Evolutionary conservation across 495 filamentous ascomycete species (phyloP).

Genomic region (Lasiosphaeriaceae sp.): DNA sequence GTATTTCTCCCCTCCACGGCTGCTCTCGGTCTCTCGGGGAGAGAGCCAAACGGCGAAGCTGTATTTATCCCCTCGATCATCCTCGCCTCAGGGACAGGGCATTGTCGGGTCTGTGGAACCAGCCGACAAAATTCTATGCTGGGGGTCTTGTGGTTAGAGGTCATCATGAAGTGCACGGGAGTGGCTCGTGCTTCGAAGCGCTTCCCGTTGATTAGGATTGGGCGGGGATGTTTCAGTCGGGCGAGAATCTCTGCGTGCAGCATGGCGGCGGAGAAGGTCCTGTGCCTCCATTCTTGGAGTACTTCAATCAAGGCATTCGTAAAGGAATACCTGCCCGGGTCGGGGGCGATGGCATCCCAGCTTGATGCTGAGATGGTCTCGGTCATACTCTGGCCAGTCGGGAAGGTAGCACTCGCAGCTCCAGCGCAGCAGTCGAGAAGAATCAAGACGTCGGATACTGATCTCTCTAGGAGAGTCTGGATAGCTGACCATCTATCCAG

Average conservation of each 20-base stretch:
- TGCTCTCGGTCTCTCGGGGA: neutral
- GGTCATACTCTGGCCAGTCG: constrained; percentile 46
- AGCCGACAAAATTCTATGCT: constrained; percentile 47
- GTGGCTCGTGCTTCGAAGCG: constrained; percentile 47
- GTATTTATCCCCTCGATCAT: constrained; percentile 15
- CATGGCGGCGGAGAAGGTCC: constrained; percentile 48
- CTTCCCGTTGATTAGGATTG: constrained; percentile 45
- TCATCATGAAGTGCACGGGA: constrained; percentile 53
- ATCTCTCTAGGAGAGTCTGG: constrained; percentile 49
- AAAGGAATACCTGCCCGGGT: constrained; percentile 50
- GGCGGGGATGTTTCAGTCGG: constrained; percentile 48
- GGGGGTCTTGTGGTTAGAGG: constrained; percentile 47
- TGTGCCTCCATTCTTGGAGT: constrained; percentile 44
- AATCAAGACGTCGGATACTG: constrained; percentile 49
- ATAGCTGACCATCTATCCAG: constrained; percentile 48
- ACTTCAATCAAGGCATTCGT: constrained; percentile 50
- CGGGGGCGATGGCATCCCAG: constrained; percentile 49
- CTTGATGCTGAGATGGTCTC: constrained; percentile 52
- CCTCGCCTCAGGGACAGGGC: neutral
- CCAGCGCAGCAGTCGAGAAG: constrained; percentile 53
- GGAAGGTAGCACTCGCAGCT: constrained; percentile 46
- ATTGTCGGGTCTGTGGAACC: constrained; percentile 20
- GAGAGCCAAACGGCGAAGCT: constrained; percentile 1
- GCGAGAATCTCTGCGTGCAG: constrained; percentile 50
- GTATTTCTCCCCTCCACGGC: neutral